Conservation (phyloP, 495 filamentous ascomycete genomes). For the Neurospora terricola region DNA sequence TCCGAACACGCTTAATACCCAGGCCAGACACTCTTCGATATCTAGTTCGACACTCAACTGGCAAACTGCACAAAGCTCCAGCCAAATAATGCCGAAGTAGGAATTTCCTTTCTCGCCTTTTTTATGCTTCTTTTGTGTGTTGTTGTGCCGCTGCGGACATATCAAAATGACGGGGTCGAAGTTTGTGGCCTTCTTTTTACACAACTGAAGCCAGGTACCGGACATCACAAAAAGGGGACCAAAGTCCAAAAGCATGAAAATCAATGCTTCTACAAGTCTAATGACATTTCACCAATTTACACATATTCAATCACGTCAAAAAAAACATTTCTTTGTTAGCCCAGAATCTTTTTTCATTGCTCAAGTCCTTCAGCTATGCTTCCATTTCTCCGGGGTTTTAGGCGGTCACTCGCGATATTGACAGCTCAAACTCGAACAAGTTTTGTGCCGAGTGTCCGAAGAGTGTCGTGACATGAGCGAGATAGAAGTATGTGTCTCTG, state of each 20-base stretch:
- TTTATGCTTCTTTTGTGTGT: neutral
- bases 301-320: no score
- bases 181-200: neutral
- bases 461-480: neutral
- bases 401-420: neutral
- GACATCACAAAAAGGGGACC: neutral
- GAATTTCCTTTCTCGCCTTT: neutral
- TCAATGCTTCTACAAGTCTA: no score
- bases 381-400: no score
- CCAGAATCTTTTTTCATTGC: no score
- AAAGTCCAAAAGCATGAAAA: no score
- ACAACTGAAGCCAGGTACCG: neutral
- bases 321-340: no score
- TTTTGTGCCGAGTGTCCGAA: neutral
- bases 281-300: no score
- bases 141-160: neutral
- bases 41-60: neutral
- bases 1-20: neutral
- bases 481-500: neutral
- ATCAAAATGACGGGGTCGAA: neutral
- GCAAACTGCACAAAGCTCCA: neutral
- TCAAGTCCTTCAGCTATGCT: no score
- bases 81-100: fast-evolving
- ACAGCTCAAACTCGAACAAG: neutral
- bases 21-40: neutral